Conservation (phyloP, 1,284 basidiomycete species). For the Ceratobasidium sp. region DNA sequence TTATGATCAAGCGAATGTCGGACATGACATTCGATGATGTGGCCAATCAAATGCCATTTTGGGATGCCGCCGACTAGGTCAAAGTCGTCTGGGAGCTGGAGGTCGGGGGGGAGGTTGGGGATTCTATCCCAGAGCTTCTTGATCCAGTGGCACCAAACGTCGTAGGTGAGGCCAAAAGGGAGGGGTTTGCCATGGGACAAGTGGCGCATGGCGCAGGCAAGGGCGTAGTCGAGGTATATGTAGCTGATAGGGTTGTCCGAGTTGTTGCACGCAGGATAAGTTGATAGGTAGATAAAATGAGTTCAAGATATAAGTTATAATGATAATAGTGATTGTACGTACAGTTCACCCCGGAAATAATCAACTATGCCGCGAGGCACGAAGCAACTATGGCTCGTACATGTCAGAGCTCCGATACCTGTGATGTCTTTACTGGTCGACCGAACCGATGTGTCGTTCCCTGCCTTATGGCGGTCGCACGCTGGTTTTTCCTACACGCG, state of each 20-base stretch:
- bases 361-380: slow-evolving; percentile 17
- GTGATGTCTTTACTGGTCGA: slow-evolving; percentile 12
- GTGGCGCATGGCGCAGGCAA: slow-evolving; percentile 6
- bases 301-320: too few species aligned
- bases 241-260: too few species aligned
- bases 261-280: too few species aligned
- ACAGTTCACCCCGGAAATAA: slow-evolving; percentile 30
- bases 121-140: not conserved
- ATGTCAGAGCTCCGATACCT: slow-evolving; percentile 15
- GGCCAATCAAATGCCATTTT: slow-evolving; percentile 26
- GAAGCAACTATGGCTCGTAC: slow-evolving; percentile 22
- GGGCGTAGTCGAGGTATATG: slow-evolving; percentile 8
- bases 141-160: slow-evolving; percentile 32
- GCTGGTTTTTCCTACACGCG: not conserved
- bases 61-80: slow-evolving; percentile 24
- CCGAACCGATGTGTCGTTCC: not conserved
- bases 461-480: slow-evolving; percentile 35
- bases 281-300: not conserved
- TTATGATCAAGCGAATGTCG: slow-evolving; percentile 15
- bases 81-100: not conserved
- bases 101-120: not conserved
- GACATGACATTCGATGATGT: not conserved
- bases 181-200: not conserved
- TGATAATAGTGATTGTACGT: not conserved
- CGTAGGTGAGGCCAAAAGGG: slow-evolving; percentile 12